Percentiles rank a stretch among this genome's conserved stretches.
phyloP scores from a whole-genome alignment of 495 filamentous ascomycete species.

The Penicillium coprophilum region DNA sequence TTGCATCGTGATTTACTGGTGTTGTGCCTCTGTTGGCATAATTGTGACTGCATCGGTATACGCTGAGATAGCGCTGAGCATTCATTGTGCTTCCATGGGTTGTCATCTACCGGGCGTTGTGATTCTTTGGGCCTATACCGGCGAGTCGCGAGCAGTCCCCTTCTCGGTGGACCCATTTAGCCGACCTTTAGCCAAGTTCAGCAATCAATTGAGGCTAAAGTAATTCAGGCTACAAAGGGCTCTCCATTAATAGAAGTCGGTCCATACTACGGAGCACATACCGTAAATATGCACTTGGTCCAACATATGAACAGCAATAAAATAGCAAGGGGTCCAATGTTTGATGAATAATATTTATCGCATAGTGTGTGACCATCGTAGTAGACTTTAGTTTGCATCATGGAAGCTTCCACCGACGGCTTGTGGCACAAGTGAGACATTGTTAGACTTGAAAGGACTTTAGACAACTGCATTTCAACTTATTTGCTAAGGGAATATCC shows the following conservation, averaged over 20 bases:
- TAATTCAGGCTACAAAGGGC: too few species aligned
- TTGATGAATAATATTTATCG: not conserved
- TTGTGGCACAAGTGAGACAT: not conserved
- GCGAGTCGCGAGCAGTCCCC: not conserved
- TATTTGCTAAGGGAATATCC: not conserved
- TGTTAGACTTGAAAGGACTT: not conserved
- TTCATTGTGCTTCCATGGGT: not conserved
- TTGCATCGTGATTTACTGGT: not conserved
- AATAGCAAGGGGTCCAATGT: too few species aligned
- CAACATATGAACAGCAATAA: not conserved
- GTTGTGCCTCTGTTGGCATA: not conserved
- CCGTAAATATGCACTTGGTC: not conserved
- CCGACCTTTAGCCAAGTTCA: not conserved
- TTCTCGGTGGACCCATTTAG: not conserved
- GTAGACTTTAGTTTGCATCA: not conserved
- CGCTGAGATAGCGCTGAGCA: not conserved
- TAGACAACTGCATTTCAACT: not conserved
- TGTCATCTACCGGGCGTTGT: not conserved
- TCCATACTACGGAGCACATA: too few species aligned
- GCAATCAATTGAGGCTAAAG: too few species aligned
- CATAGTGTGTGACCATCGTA: not conserved
- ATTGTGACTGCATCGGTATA: not conserved
- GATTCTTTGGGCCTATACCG: not conserved
- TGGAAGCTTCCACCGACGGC: not conserved
- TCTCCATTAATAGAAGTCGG: too few species aligned